Evolutionary conservation across 805 yeast genomes (phyloP).

Genomic region (Saturnispora diversa): DNA sequence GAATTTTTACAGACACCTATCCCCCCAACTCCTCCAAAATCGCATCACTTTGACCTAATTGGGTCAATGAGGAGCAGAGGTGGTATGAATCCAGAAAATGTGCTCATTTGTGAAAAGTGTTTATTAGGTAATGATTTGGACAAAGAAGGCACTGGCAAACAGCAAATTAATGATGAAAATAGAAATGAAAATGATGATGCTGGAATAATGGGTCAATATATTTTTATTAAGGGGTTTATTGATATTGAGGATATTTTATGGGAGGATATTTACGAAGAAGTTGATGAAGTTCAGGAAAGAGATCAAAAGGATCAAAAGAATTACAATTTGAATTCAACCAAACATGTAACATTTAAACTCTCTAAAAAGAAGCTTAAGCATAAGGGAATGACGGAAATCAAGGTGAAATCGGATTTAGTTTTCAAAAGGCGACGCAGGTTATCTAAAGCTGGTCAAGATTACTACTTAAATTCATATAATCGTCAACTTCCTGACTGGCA

Average conservation of each 20-base stretch:
- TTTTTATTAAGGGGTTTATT: constrained; percentile 25
- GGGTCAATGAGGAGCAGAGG: constrained; percentile 15
- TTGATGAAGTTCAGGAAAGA: no score
- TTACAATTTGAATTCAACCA: neutral
- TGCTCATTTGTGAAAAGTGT: constrained; percentile 26
- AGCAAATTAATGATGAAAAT: constrained; percentile 24
- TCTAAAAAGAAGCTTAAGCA: neutral
- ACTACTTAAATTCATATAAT: neutral
- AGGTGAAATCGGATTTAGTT: constrained; percentile 24
- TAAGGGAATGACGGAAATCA: constrained; percentile 3
- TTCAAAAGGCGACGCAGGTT: constrained; percentile 27
- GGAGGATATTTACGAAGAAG: constrained; percentile 9
- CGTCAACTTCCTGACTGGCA: neutral
- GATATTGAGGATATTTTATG: constrained; percentile 25
- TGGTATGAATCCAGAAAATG: constrained; percentile 28
- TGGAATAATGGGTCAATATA: constrained; percentile 23
- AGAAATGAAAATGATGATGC: constrained; percentile 27
- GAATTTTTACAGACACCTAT: constrained; percentile 27
- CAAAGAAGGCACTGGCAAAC: constrained; percentile 8
- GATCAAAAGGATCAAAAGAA: constrained; percentile 13
- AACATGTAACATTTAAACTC: constrained; percentile 8
- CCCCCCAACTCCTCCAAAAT: constrained; percentile 29
- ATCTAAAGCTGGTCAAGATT: neutral
- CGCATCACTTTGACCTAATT: constrained; percentile 8
- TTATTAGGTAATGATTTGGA: constrained; percentile 5